Base-by-base conservation (phyloP, 345 rosid genomes). In the Moricandia moricandioides region DNA sequence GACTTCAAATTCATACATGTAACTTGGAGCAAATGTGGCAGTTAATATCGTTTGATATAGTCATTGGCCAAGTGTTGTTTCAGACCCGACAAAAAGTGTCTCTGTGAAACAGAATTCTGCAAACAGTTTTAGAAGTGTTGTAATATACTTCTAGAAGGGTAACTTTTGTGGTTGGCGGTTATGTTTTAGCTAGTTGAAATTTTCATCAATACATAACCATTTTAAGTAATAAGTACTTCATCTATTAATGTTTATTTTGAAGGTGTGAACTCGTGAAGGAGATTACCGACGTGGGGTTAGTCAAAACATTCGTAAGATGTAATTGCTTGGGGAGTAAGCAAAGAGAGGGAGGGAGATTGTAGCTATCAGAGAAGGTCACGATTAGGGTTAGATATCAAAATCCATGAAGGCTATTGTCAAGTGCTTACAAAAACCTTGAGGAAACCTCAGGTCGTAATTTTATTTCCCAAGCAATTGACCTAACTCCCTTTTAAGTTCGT, bases 321-420 rank as follows among this genome's bases (percentile, higher is more conserved):
- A 37, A 51, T 72, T 78, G 73, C 77, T 72, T 72, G 81, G 65
- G 69, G 73, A 14, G 10, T 60, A 72, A 78, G 81, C 77, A 35
- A 78, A 65, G 49, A 66, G 49, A 66, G 51, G 73, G 73, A 60
- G 73, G 73, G 73, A 60, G 73, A 60, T 60, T 18, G 73, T 78
- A 78, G 81, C 81, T 67, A 52, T 78, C 81, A 78, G 43, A 35
- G 75, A 77, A 70, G 63, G 81, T 78, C 81, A 71, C 66, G 29
- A 59, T 71, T 59, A 71, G 77, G 77, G 77, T 78, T 71, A 78
- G 72, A 71, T 52, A 66, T 78, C 77, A 78, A 78, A 69, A 66
- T 78, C 81, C 81, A 66, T 66, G 70, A 70, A 76, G 70, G 40
- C 30, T 62, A 21, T 54, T 62, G 47, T 69, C 47, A 65, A 31